Evolutionary conservation across 2,329 filamentous ascomycete genomes (phyloP).

Genomic region (Stachybotrys elegans): DNA sequence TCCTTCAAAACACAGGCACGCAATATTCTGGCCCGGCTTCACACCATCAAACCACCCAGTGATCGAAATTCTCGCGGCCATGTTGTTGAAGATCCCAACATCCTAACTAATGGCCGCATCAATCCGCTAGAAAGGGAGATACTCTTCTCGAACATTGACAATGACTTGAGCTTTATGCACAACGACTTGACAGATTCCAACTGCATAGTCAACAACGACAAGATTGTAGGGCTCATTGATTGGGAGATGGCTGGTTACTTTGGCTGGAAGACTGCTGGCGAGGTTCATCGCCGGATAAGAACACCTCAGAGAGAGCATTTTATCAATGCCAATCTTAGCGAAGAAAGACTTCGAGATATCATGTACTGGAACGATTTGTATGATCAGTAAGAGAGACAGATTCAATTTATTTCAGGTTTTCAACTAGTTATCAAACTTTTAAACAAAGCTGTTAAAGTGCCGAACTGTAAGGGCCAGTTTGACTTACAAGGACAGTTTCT

Average conservation of each 20-base stretch:
- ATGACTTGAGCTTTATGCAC: conserved; percentile 30
- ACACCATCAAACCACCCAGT: conserved; percentile 16
- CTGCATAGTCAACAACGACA: conserved; percentile 30
- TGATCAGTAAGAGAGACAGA: too few relatives aligned
- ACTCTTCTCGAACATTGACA: conserved; percentile 18
- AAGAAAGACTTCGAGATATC: conserved; percentile 9
- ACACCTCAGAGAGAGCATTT: conserved; percentile 18
- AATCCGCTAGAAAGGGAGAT: conserved; percentile 25
- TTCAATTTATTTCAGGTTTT: too few relatives aligned
- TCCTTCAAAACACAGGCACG: conserved; percentile 30
- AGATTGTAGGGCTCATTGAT: conserved; percentile 32
- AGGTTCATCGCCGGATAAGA: conserved; percentile 20
- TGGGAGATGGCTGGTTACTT: conserved; percentile 37
- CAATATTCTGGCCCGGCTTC: conserved; percentile 22
- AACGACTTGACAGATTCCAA: conserved; percentile 32
- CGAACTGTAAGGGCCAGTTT: too few relatives aligned
- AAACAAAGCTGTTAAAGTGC: too few relatives aligned
- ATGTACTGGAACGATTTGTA: conserved; percentile 14
- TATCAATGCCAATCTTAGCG: conserved; percentile 9
- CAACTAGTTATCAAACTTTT: too few relatives aligned
- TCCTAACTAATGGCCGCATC: conserved; percentile 45
- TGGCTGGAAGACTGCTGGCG: conserved; percentile 21
- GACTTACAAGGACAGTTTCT: too few relatives aligned
- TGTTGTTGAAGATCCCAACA: conserved; percentile 58
- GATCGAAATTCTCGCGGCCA: conserved; percentile 14